Conservation (phyloP, 495 filamentous ascomycete species). For the Staphylotrichum tortipilum region DNA sequence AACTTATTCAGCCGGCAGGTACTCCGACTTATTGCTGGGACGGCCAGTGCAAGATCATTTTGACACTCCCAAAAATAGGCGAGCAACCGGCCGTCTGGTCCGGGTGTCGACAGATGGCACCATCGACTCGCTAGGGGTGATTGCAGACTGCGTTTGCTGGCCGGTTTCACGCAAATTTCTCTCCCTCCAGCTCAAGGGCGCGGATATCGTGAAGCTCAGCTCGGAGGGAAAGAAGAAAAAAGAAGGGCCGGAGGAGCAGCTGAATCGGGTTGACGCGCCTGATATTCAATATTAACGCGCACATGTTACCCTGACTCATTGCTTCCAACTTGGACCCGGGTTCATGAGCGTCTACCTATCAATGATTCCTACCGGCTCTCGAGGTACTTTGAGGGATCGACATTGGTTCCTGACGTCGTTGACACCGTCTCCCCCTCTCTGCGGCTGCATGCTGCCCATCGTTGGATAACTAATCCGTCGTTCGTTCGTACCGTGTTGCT, state of each 20-base stretch:
- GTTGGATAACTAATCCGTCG: too few species aligned
- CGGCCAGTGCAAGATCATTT: neutral
- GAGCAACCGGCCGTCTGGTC: too few species aligned
- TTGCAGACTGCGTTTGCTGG: neutral
- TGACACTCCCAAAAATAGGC: conserved; percentile 4
- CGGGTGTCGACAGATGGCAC: neutral
- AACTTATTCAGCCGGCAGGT: neutral
- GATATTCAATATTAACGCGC: too few species aligned
- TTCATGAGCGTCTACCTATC: too few species aligned
- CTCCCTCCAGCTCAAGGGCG: neutral
- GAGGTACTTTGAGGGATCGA: neutral
- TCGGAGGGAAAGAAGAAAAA: neutral
- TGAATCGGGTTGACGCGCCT: neutral
- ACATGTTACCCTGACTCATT: conserved; percentile 1
- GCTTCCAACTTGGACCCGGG: too few species aligned
- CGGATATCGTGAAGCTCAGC: neutral
- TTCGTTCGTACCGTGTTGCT: too few species aligned
- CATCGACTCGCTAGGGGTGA: neutral
- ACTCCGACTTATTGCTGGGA: neutral
- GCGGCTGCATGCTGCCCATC: too few species aligned
- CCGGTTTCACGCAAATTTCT: neutral
- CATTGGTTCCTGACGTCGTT: too few species aligned
- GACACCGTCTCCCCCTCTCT: too few species aligned
- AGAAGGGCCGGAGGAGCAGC: neutral
- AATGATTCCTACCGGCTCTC: too few species aligned